Base-by-base conservation (phyloP, 1,139 yeast species). In the Taphrina communis region DNA sequence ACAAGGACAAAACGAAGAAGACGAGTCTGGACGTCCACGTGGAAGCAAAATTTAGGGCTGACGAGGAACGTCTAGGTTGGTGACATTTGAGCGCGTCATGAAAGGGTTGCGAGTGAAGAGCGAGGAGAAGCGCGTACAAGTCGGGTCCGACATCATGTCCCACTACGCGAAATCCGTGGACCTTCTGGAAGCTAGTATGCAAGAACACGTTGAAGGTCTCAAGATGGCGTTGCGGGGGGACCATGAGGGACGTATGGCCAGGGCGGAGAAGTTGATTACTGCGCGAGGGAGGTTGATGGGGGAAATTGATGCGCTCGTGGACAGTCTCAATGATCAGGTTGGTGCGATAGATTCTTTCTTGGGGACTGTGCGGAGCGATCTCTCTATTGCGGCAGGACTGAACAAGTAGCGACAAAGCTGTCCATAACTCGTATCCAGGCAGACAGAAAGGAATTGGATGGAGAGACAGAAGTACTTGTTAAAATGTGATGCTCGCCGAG, bases 81-180 rank as follows among this genome's bases (percentile, higher is more conserved):
- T 17, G 25, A 38, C 58, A 21, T 53, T 53, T 17, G 58, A 53
- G 42, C 58, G 42, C 42, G 14, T 53, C 21, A 38, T 53, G 9
- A 36, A 17, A 36, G 21, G 9, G 14, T 9, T 53, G 21, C 35
- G 17, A 19, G 12, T 17, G 19, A 53, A 36, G 25, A 31, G n/a
- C 14, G 58, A 53, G 35, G 42, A 36, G 14, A 53, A 53, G 58
- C 35, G 42, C 7, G 44, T n/a, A 12, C 58, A 53, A 36, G 41
- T 35, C 11, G 9, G 42, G 44, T 35, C 42, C 4, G 58, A 53
- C 19, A 14, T 53, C 25, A 35, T 53, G 41, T 12, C 58, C 4
- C 42, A 6, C 25, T 25, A 53, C 25, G 42, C 19, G 11, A 31
- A 36, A 9, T 53, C 58, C 11, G 35, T 53, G 42, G 58, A 53